Evolutionary conservation across 2,329 filamentous ascomycete species (phyloP), one percentile per base, ranked within the genome.

Genomic region (Aurifilum marmelostoma): DNA sequence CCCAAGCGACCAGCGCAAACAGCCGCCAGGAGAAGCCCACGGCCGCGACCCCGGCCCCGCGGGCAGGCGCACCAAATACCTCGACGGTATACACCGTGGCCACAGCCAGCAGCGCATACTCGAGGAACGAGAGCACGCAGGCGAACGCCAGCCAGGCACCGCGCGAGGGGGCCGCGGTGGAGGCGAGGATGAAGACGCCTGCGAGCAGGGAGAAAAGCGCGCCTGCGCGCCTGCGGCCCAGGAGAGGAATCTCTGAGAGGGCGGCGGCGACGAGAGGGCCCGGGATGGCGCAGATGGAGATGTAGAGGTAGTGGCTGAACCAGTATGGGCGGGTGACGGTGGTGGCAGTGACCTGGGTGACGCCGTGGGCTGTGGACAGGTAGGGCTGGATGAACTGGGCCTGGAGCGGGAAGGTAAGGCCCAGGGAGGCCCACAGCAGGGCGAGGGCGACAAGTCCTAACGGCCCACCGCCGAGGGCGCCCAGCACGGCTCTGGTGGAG

Each of bases 261-360:
- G 12, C 34, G 6, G 29, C 27, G 11, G 64, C 50, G 16, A 21
- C 32, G 6, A 59, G 52, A 2, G 64, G 64, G 50, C 64, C 64
- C 2, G 64, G 64, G 16, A 66, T 32, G 34, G 50, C 64, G 64
- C 64, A 59, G 52, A 66, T 54, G 9, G 63, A 54, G 9, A 65
- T 34, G 50, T 65, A 65, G 32, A 65, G 47, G 29, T 65, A 24
- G 27, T 50, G 63, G 63, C 63, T 65, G 32, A 56, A 65, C 47
- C 47, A 58, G 50, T 65, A 65, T 3, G 63, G 63, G 21, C 47
- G 29, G 50, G 50, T 56, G 3, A 65, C 63, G 24, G 47, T 56
- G 12, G 63, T 65, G 29, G 63, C 21, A 24, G 47, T 43, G 3
- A 65, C 47, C 14, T 50, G 21, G 16, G 47, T 6, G 63, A 65